Conservation (phyloP, 176 grass and related monocot species). For the Puccinellia tenuiflora region DNA sequence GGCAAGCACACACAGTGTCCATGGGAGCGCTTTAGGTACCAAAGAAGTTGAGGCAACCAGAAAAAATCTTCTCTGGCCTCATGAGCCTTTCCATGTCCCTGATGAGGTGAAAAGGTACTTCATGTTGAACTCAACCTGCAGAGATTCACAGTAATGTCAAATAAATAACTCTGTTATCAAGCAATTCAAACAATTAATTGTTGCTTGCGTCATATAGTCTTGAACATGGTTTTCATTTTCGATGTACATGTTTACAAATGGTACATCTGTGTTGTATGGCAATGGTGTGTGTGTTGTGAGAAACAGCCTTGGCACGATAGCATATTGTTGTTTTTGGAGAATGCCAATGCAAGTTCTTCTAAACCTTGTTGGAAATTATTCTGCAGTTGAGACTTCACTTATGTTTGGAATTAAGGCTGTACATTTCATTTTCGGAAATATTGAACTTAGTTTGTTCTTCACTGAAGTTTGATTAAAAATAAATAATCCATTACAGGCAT, state of each 20-base stretch:
- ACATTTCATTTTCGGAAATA: neutral
- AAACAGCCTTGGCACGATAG: neutral
- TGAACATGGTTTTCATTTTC: neutral
- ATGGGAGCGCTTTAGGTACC: slow-evolving; percentile 81
- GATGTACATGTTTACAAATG: neutral
- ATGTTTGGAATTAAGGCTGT: neutral
- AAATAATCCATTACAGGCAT: slow-evolving; percentile 23
- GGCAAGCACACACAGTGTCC: slow-evolving; percentile 70
- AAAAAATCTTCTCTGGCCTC: slow-evolving; percentile 68
- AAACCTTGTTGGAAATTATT: neutral
- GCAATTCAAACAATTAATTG: neutral
- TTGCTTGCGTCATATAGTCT: neutral
- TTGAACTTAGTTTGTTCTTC: neutral
- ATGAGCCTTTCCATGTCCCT: slow-evolving; percentile 81
- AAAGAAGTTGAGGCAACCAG: slow-evolving; percentile 92
- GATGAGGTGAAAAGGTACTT: slow-evolving; percentile 83
- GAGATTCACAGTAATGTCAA: neutral
- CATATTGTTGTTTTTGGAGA: neutral
- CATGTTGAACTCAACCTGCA: neutral
- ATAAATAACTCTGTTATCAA: neutral
- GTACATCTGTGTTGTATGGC: neutral
- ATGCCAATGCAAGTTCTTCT: neutral
- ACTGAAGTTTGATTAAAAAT: neutral
- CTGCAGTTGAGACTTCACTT: neutral
- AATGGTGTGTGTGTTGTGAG: neutral